phyloP scores from a whole-genome alignment of 306 rosid genomes.

The Medicago ruthenica region DNA sequence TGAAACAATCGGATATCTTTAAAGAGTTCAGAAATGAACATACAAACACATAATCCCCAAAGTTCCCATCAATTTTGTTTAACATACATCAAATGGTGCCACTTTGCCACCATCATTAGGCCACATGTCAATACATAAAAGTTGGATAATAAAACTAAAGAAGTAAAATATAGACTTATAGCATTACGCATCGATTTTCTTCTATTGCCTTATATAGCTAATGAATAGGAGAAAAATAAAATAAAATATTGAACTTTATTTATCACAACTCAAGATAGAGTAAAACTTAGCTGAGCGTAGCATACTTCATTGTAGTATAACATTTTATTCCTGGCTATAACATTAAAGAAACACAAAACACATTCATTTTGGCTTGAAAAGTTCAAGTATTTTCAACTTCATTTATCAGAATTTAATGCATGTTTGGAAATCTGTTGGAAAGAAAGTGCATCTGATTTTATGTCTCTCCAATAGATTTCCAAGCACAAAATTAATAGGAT shows the following conservation, averaged over 20 bases:
- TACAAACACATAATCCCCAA: background rate
- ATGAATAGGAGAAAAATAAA: background rate
- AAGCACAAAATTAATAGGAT: slow-evolving; percentile 9
- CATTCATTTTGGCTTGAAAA: slow-evolving; percentile 10
- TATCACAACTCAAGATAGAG: background rate
- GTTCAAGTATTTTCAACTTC: slow-evolving; percentile 16
- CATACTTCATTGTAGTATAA: slow-evolving; percentile 19
- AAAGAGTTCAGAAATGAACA: slow-evolving; percentile 9
- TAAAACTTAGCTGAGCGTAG: background rate
- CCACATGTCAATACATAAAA: background rate
- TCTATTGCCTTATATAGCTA: background rate
- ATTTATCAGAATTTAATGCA: slow-evolving; percentile 12
- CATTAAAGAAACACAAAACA: background rate
- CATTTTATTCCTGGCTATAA: background rate
- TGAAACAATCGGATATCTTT: slow-evolving; percentile 35
- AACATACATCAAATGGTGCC: slow-evolving; percentile 17
- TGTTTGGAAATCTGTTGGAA: background rate
- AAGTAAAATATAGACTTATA: background rate
- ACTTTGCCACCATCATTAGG: background rate
- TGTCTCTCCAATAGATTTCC: background rate
- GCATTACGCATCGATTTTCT: background rate
- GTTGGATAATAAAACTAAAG: background rate
- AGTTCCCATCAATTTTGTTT: slow-evolving; percentile 29
- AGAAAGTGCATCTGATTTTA: background rate
- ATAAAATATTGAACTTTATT: background rate